Conservation (phyloP, 2,329 filamentous ascomycete genomes). For the Arthrocladium fulminans region DNA sequence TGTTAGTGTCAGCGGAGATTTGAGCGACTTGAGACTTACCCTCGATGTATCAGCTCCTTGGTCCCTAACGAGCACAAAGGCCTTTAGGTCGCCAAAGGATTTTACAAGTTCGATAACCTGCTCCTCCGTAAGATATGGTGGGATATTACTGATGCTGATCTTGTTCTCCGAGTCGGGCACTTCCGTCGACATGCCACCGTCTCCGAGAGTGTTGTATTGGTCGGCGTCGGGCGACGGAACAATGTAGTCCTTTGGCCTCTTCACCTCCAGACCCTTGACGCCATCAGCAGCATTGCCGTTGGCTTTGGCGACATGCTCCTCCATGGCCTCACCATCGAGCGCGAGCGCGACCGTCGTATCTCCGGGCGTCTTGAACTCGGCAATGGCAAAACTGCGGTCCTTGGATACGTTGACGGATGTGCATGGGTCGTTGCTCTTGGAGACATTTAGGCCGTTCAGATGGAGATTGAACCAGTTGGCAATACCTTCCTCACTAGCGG, state of each 20-base stretch:
- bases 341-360: conserved; percentile 90
- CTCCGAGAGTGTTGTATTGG: conserved; percentile 49
- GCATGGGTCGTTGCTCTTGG: conserved; percentile 76
- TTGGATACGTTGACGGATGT: conserved; percentile 71
- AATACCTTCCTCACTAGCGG: conserved; percentile 65
- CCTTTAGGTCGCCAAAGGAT: conserved; percentile 86
- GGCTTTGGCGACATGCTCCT: conserved; percentile 52
- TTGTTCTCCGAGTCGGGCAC: conserved; percentile 94
- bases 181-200: conserved; percentile 65
- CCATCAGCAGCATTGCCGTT: conserved; percentile 46
- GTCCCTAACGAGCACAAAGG: conserved; percentile 85
- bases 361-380: conserved; percentile 80
- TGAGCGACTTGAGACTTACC: conserved; percentile 45
- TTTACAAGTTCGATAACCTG: conserved; percentile 84
- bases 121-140: conserved; percentile 77
- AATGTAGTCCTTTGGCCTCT: conserved; percentile 93
- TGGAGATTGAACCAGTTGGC: conserved; percentile 90
- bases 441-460: conserved; percentile 90
- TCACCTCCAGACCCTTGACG: conserved; percentile 57
- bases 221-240: conserved; percentile 71
- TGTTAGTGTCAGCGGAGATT: conserved; percentile 17
- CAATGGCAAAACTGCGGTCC: conserved; percentile 69
- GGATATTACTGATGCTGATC: conserved; percentile 84
- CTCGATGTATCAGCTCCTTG: conserved; percentile 74
- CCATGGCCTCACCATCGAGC: conserved; percentile 82